Evolutionary conservation across 441 rosid species (phyloP), one percentile per base, ranked within the genome.

Genomic region (Adansonia grandidieri): DNA sequence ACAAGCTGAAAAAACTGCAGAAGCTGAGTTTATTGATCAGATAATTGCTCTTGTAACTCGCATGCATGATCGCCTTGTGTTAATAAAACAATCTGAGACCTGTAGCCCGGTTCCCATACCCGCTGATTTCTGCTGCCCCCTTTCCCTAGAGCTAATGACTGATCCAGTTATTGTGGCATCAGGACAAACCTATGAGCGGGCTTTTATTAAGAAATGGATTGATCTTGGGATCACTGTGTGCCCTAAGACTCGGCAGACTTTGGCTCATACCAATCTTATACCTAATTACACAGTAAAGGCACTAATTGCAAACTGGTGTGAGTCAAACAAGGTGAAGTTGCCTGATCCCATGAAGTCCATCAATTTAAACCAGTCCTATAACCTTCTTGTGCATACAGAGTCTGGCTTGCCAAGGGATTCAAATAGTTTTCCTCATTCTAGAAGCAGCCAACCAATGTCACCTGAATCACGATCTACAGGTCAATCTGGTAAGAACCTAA

Each of bases 111-210:
- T 93, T 70, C 84, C 95, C 50, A 91, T 93, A 60, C 98, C 99
- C 74, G 58, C 92, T 47, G 99, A 94, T 82, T 94, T 91, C 67
- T 88, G 96, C 79, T 96, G 99, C 71, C 97, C 98, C 64, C 91
- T 96, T 3, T 94, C 99, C 7, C 97, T 96, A 45, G 94, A 92
- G 84, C 89, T 94, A 87, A 96, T 96, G 99, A 93, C 91, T 45
- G 98, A 96, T 89, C 99, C 99, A 57, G 99, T 96, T 68, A 94
- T 94, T 80, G 95, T 96, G 53, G 86, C 92, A 62, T 92, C 98
- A 11, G 99, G 99, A 74, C 98, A 96, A 81, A 96, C 99, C 37
- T 96, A 94, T 61, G 98, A 96, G 82, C 88, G 95, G 53, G 92
- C 87, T 64, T 94, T 87, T 82, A 96, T 96, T 73, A 90, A 91